phyloP scores from a whole-genome alignment of 345 rosid species.

The Dipteronia dyeriana region DNA sequence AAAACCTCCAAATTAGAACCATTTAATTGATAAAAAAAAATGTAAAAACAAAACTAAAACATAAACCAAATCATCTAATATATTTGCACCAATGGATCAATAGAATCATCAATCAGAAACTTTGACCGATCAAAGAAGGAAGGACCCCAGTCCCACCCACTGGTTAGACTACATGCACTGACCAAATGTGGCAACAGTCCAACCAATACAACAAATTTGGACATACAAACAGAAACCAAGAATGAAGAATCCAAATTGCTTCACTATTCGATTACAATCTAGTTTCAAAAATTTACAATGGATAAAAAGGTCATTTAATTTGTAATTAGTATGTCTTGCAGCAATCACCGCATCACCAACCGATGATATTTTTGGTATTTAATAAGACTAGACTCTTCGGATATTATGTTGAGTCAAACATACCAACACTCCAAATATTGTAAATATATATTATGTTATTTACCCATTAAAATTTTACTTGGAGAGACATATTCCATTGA shows the following conservation, averaged over 20 bases:
- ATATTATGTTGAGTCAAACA: neutral
- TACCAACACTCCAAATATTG: no score
- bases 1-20: neutral
- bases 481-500: no score
- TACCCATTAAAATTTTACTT: no score
- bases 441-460: no score
- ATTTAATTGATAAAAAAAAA: no score
- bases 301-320: neutral
- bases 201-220: neutral
- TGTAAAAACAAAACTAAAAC: no score
- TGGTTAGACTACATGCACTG: no score
- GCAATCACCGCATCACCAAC: constrained; percentile 24
- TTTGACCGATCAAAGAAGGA: neutral
- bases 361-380: neutral
- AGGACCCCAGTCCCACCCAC: neutral
- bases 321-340: neutral
- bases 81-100: neutral
- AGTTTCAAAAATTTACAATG: neutral
- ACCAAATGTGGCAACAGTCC: neutral
- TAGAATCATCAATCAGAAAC: neutral
- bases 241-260: neutral
- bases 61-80: neutral
- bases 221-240: neutral
- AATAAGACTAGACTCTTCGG: neutral
- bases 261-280: no score